A percentile compares a stretch with the other conserved stretches of the same genome.
phyloP scores from a whole-genome alignment of 768 basidiomycete genomes.

The Rickenella mellea region DNA sequence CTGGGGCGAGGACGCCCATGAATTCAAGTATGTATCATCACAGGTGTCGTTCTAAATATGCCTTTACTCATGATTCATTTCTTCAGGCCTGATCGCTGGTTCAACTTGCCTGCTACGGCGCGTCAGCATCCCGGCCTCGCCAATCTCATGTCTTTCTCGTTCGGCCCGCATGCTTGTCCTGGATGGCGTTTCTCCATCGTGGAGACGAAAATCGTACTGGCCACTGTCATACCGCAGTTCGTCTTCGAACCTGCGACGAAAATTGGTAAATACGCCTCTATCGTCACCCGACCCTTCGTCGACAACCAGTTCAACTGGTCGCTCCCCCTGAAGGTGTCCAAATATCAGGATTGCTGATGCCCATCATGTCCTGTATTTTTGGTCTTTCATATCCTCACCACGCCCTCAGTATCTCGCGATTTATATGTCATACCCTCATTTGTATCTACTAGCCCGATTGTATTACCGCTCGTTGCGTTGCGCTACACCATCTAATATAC shows the following conservation, averaged over 20 bases:
- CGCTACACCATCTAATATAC: too few species aligned
- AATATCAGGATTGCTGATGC: too few species aligned
- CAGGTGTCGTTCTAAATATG: background rate
- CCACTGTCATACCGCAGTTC: slow-evolving; percentile 34
- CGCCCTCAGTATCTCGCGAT: too few species aligned
- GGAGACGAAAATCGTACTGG: slow-evolving; percentile 44
- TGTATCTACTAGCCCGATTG: too few species aligned
- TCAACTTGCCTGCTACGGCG: slow-evolving; percentile 24
- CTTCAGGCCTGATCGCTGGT: slow-evolving; percentile 46
- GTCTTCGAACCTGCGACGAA: slow-evolving; percentile 33
- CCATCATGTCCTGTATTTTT: too few species aligned
- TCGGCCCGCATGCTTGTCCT: slow-evolving; percentile 40
- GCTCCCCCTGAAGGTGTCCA: slow-evolving; percentile 27
- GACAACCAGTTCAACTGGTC: slow-evolving; percentile 31
- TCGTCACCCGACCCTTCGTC: slow-evolving; percentile 41
- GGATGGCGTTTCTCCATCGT: slow-evolving; percentile 38
- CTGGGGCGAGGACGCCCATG: slow-evolving; percentile 43
- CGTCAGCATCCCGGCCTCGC: slow-evolving; percentile 36
- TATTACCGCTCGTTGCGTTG: too few species aligned
- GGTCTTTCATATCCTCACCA: too few species aligned
- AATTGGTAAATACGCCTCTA: slow-evolving; percentile 38
- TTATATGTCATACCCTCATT: too few species aligned
- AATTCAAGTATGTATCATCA: slow-evolving; percentile 38
- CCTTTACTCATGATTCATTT: slow-evolving; percentile 5
- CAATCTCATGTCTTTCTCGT: slow-evolving; percentile 44